phyloP scores from a whole-genome alignment of 768 basidiomycete genomes.

The Hypholoma fasciculare region DNA sequence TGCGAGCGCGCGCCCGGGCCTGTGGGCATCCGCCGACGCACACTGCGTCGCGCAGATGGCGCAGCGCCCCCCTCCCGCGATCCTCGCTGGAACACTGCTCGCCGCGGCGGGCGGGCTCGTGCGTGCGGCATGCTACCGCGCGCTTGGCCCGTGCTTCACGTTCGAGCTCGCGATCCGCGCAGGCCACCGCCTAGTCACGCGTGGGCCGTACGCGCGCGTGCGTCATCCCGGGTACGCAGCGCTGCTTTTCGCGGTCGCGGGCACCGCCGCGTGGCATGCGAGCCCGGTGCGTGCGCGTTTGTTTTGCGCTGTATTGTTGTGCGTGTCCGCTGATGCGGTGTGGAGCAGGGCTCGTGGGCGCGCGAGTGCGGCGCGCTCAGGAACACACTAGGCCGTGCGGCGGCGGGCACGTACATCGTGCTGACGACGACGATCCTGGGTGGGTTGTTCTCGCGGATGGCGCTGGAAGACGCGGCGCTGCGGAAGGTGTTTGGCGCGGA shows the following conservation, averaged over 20 bases:
- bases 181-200: conserved; percentile 45
- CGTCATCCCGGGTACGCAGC: conserved; percentile 55
- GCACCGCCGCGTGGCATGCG: conserved; percentile 35
- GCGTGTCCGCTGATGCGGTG: not conserved
- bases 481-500: conserved; percentile 38
- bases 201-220: conserved; percentile 47
- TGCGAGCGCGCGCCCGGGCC: conserved; percentile 25
- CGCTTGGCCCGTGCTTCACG: conserved; percentile 49
- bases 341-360: conserved; percentile 43
- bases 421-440: conserved; percentile 30
- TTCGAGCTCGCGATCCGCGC: conserved; percentile 50
- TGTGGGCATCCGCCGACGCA: conserved; percentile 20
- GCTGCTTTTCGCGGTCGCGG: conserved; percentile 33
- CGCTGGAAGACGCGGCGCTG: conserved; percentile 46
- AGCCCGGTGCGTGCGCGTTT: conserved; percentile 28
- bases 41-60: not conserved
- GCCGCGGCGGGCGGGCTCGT: conserved; percentile 40
- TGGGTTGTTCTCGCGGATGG: conserved; percentile 40
- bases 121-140: conserved; percentile 42
- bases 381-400: conserved; percentile 28
- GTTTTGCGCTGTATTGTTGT: not conserved
- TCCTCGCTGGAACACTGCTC: conserved; percentile 39
- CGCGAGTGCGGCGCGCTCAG: conserved; percentile 40
- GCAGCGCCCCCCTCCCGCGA: conserved; percentile 24
- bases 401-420: conserved; percentile 23